Base-by-base conservation (phyloP, 164 flowering plant species). In the Stephania japonica region DNA sequence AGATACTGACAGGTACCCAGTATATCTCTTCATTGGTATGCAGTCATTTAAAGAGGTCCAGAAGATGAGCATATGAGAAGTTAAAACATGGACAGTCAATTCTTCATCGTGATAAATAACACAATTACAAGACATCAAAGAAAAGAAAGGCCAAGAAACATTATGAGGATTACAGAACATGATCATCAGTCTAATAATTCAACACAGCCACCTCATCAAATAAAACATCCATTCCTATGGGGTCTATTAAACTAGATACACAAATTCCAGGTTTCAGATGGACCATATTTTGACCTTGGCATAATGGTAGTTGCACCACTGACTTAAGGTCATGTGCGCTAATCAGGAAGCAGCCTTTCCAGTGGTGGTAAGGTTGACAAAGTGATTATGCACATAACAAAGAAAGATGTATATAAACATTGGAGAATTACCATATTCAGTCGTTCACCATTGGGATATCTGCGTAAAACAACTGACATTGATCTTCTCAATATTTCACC, bases 401-500 rank as follows among this genome's bases (percentile, higher is more conserved):
- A 47, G 12, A 50, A 25, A 14, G 14, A 21, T 16, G 61, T 9
- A 41, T 19, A 63, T 18, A 67, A 18, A 66, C 4, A 12, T 42
- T 1, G 6, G 71, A 75, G 38, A 19, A 76, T 79, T 90, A 93
- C 99, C 91, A 72, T 80, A 77, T 85, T 85, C 56, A 91, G 81
- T 19, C 88, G 91, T 59, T 89, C 92, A 68, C 84, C 79, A 78
- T 89, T 89, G 42, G 93, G 86, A 83, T 83, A 91, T 84, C 83
- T 83, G 27, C 88, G 80, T 80, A 95, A 84, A 68, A 93, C 84
- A 65, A 87, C 73, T 77, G 93, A 84, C 59, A 91, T 81, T 23
- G 99, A 89, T 81, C 87, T 82, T 80, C 89, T 82, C 83, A 95
- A 75, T 75, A 93, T 82, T 76, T 87, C 94, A 70, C 92, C 92